phyloP scores from a whole-genome alignment of 331 rosid genomes.

The Phaseolus coccineus region DNA sequence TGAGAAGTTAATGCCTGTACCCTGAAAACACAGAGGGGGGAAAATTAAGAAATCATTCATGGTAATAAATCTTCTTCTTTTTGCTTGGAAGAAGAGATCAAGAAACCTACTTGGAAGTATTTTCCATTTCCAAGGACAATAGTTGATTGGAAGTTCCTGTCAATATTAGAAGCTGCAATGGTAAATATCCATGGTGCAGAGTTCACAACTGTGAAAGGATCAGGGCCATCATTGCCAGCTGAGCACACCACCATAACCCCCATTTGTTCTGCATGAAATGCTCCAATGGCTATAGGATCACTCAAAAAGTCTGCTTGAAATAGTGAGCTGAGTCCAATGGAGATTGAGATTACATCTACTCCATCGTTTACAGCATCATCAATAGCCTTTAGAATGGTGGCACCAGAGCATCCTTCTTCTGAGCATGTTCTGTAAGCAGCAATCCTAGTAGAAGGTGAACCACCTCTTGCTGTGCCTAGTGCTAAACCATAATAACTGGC shows the following conservation, averaged over 20 bases:
- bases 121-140: slow-evolving; percentile 79
- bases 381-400: slow-evolving; percentile 77
- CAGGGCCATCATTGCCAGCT: slow-evolving; percentile 94
- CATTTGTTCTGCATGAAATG: slow-evolving; percentile 85
- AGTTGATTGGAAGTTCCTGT: slow-evolving; percentile 75
- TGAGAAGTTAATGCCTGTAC: slow-evolving; percentile 77
- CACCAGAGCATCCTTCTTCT: slow-evolving; percentile 76
- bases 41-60: not conserved
- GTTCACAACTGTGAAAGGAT: slow-evolving; percentile 73
- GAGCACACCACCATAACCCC: slow-evolving; percentile 92
- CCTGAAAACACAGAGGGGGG: slow-evolving; percentile 50
- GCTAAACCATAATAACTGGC: slow-evolving; percentile 87
- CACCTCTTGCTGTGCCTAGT: slow-evolving; percentile 84
- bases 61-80: slow-evolving; percentile 8
- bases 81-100: slow-evolving; percentile 17
- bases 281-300: slow-evolving; percentile 93
- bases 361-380: slow-evolving; percentile 93
- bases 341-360: slow-evolving; percentile 87
- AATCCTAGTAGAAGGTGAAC: slow-evolving; percentile 75
- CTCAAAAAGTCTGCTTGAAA: slow-evolving; percentile 69
- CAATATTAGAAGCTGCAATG: slow-evolving; percentile 91
- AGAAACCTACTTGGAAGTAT: slow-evolving; percentile 57
- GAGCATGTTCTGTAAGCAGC: slow-evolving; percentile 87
- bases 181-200: slow-evolving; percentile 97
- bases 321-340: slow-evolving; percentile 76